Percentiles rank a stretch among this genome's conserved stretches.
Conservation (phyloP, 768 basidiomycete species). For the Dictyophora rubrovolvata region DNA sequence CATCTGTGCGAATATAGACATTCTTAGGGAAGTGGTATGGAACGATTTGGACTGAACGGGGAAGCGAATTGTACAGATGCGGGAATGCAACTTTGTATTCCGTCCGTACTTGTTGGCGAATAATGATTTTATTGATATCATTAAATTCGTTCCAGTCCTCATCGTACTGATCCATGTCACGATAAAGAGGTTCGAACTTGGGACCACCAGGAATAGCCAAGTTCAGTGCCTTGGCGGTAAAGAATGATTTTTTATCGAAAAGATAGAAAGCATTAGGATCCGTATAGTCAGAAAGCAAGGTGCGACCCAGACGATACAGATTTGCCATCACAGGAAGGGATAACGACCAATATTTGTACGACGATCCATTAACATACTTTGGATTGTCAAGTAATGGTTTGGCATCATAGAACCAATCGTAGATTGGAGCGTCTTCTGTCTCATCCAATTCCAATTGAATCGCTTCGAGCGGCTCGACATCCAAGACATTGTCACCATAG, state of each 20-base stretch:
- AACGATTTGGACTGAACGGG: slow-evolving; percentile 86
- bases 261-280: slow-evolving; percentile 88
- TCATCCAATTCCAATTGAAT: slow-evolving; percentile 93
- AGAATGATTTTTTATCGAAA: slow-evolving; percentile 96
- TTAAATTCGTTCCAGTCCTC: slow-evolving; percentile 99
- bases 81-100: slow-evolving; percentile 99
- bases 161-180: slow-evolving; percentile 95
- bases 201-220: slow-evolving; percentile 97
- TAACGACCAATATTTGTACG: slow-evolving; percentile 89
- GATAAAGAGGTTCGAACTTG: slow-evolving; percentile 94
- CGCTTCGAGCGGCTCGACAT: slow-evolving; percentile 95
- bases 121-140: slow-evolving; percentile 99
- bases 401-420: slow-evolving; percentile 98
- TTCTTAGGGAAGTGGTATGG: slow-evolving; percentile 92
- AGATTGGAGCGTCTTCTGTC: slow-evolving; percentile 83
- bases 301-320: slow-evolving; percentile 89
- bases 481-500: slow-evolving; percentile 97
- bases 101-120: slow-evolving; percentile 95
- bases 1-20: slow-evolving; percentile 97
- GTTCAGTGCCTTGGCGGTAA: slow-evolving; percentile 95
- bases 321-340: slow-evolving; percentile 95
- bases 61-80: slow-evolving; percentile 95
- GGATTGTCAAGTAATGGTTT: slow-evolving; percentile 86
- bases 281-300: slow-evolving; percentile 84
- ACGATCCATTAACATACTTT: slow-evolving; percentile 79